Percentiles rank a stretch among this genome's conserved stretches.
Evolutionary conservation across 768 basidiomycete genomes (phyloP).

Genomic region (Gymnopilus dilepis): DNA sequence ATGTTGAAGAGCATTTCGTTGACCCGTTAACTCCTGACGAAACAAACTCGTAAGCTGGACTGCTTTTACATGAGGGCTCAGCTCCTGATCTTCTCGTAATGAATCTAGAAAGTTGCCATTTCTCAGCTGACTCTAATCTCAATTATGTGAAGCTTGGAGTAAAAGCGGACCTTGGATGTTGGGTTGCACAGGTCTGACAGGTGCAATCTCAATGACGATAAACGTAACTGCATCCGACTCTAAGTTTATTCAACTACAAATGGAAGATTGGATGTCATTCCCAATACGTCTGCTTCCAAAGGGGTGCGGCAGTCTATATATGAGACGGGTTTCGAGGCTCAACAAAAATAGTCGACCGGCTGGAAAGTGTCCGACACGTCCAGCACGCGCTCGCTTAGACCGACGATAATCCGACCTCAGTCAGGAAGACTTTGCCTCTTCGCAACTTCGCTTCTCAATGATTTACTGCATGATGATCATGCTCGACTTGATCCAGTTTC

Average conservation of each 20-base stretch:
- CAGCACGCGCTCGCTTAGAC: not conserved
- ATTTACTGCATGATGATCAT: not conserved
- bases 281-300: not conserved
- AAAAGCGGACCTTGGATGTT: not conserved
- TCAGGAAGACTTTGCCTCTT: not conserved
- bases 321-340: not conserved
- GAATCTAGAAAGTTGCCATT: not conserved
- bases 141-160: not conserved
- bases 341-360: not conserved
- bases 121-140: not conserved
- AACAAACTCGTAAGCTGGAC: no score
- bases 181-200: no score
- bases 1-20: not conserved
- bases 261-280: not conserved
- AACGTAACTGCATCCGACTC: no score
- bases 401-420: not conserved
- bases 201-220: no score
- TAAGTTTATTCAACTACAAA: not conserved
- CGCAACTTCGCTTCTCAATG: not conserved
- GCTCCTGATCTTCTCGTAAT: no score
- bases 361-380: no score
- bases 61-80: no score
- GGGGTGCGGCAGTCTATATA: not conserved
- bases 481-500: no score
- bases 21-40: not conserved